These are phyloP conservation scores for Ananas comosus DNA, from an alignment of 176 grass and related monocot species.

Conservation along the genomic window DNA sequence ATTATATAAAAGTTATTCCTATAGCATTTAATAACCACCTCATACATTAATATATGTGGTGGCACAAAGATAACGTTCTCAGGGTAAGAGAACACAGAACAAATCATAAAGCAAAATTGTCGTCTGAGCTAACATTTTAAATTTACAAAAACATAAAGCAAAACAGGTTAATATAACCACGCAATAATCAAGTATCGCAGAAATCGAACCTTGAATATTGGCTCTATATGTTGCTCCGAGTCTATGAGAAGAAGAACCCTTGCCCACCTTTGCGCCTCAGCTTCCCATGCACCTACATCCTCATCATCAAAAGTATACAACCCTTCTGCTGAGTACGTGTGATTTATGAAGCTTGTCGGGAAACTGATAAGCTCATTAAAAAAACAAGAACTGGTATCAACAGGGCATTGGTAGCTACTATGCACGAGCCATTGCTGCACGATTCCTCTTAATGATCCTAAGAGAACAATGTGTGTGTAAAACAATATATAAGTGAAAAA, in stretches of 20 bases:
- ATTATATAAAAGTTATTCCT: too few species aligned
- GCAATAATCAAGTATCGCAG: not conserved
- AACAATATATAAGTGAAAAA: not conserved
- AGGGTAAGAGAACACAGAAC: too few species aligned
- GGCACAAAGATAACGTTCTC: too few species aligned
- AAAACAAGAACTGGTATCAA: constrained; percentile 24
- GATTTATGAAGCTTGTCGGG: constrained; percentile 54
- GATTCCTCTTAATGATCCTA: constrained; percentile 53
- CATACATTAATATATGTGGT: too few species aligned
- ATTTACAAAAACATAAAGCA: not conserved
- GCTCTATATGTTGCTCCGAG: constrained; percentile 46
- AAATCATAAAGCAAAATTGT: too few species aligned
- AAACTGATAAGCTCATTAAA: constrained; percentile 66
- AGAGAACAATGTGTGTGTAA: constrained; percentile 5
- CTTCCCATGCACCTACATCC: constrained; percentile 77
- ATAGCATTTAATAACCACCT: too few species aligned
- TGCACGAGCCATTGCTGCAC: constrained; percentile 64
- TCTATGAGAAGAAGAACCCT: constrained; percentile 68
- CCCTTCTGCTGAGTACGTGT: constrained; percentile 25
- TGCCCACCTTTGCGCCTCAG: constrained; percentile 78
- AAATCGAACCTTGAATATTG: constrained; percentile 47
- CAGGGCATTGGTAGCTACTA: constrained; percentile 31
- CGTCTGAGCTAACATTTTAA: too few species aligned
- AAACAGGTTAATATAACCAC: not conserved
- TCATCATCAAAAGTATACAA: constrained; percentile 74